Conservation (phyloP, 345 rosid species). For the Gossypium longicalyx region DNA sequence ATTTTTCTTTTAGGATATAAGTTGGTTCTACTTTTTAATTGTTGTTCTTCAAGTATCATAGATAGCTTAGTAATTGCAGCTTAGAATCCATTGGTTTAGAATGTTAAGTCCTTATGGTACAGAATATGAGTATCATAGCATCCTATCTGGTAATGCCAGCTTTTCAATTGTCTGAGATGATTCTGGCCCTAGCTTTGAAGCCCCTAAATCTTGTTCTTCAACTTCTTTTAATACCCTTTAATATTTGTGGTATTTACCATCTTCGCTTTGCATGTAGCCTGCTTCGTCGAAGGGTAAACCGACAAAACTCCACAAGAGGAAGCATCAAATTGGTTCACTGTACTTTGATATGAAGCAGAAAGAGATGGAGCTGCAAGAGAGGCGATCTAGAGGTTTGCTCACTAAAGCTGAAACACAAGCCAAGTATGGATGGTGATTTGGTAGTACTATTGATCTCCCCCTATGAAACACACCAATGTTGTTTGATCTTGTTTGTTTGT, state of each 20-base stretch:
- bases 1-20: not conserved
- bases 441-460: not conserved
- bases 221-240: not conserved
- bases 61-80: not conserved
- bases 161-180: not conserved
- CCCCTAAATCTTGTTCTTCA: not conserved
- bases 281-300: constrained; percentile 82
- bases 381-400: constrained; percentile 77
- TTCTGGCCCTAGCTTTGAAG: not conserved
- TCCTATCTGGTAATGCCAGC: not conserved
- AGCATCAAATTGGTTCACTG: constrained; percentile 87
- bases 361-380: constrained; percentile 73
- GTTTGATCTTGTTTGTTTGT: not conserved
- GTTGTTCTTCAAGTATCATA: not conserved
- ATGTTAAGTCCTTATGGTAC: not conserved
- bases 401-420: constrained; percentile 92
- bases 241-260: not conserved
- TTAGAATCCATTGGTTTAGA: not conserved
- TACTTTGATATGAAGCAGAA: constrained; percentile 82
- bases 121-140: not conserved
- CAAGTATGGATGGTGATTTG: constrained; percentile 83
- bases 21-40: not conserved
- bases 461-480: not conserved
- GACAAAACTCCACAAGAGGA: constrained; percentile 90
- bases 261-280: constrained; percentile 43